phyloP scores from a whole-genome alignment of 1,139 yeast species.

The Suhomyces taliae region DNA sequence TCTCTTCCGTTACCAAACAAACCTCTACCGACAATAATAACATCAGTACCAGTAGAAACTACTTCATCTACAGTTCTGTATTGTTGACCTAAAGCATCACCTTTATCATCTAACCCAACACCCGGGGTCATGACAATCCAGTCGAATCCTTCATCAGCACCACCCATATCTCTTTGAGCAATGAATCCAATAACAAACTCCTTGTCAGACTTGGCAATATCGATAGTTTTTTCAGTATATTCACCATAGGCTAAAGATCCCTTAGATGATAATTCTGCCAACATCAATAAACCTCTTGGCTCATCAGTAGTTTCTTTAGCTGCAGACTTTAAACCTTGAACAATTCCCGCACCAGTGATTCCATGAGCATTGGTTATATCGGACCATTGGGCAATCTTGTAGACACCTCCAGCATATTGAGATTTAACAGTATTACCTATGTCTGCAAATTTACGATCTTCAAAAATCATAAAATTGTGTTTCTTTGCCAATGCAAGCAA shows the following conservation, averaged over 20 bases:
- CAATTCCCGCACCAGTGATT: conserved; percentile 93
- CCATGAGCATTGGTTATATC: conserved; percentile 98
- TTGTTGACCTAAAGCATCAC: conserved; percentile 96
- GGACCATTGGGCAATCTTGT: conserved; percentile 88
- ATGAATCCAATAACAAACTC: conserved; percentile 95
- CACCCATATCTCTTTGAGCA: conserved; percentile 89
- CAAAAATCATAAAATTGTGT: conserved; percentile 85
- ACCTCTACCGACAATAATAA: conserved; percentile 97
- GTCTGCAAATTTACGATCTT: conserved; percentile 97
- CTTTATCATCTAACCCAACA: conserved; percentile 94
- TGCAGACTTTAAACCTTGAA: conserved; percentile 82
- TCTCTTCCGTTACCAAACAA: conserved; percentile 95
- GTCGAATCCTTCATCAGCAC: conserved; percentile 79
- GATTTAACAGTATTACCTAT: conserved; percentile 97
- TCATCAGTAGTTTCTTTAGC: conserved; percentile 63
- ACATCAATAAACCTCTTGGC: conserved; percentile 89
- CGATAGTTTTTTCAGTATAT: conserved; percentile 83
- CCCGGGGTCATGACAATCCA: conserved; percentile 99
- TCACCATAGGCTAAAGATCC: conserved; percentile 93
- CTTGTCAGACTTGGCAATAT: conserved; percentile 82
- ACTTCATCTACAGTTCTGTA: conserved; percentile 91
- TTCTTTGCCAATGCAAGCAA: conserved; percentile 67
- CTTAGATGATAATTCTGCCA: conserved; percentile 91
- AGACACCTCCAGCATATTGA: conserved; percentile 90
- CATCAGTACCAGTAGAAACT: conserved; percentile 78